Percentiles rank a stretch among this genome's conserved stretches.
Conservation (phyloP, 1,139 yeast species). For the Debaryomyces robertsiae region DNA sequence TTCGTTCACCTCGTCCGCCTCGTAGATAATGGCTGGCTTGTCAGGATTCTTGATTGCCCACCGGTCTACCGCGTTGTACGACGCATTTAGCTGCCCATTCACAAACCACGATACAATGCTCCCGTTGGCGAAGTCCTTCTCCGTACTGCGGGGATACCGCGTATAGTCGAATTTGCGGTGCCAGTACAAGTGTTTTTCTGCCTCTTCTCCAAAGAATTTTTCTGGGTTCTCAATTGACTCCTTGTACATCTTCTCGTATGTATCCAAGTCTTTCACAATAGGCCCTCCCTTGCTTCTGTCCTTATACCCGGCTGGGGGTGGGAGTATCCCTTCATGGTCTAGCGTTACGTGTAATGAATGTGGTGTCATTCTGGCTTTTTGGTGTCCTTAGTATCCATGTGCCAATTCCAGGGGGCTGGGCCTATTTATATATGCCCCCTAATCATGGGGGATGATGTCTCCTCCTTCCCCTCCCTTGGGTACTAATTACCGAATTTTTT, state of each 20-base stretch:
- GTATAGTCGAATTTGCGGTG: slow-evolving; percentile 59
- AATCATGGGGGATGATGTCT: background rate
- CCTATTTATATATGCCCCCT: background rate
- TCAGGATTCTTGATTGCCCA: slow-evolving; percentile 73
- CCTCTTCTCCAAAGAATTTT: slow-evolving; percentile 65
- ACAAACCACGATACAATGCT: slow-evolving; percentile 79
- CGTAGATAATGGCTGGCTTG: slow-evolving; percentile 77
- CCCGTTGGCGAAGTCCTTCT: slow-evolving; percentile 59
- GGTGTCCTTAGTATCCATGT: background rate
- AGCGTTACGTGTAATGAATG: slow-evolving; percentile 31
- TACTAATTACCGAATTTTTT: background rate
- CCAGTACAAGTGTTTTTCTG: slow-evolving; percentile 63
- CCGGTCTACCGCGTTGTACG: slow-evolving; percentile 77
- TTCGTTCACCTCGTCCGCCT: slow-evolving; percentile 73
- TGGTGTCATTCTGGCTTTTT: slow-evolving; percentile 1
- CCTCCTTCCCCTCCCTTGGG: slow-evolving; percentile 1
- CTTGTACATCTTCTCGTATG: slow-evolving; percentile 61
- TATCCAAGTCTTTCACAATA: slow-evolving; percentile 51
- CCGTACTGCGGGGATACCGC: slow-evolving; percentile 53
- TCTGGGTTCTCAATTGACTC: slow-evolving; percentile 71
- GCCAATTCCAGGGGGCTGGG: background rate
- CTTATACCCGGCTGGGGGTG: slow-evolving; percentile 60
- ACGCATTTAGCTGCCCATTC: slow-evolving; percentile 76
- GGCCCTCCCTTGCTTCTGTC: slow-evolving; percentile 54
- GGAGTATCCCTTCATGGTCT: slow-evolving; percentile 45